These are phyloP conservation scores for Sequoia sempervirens DNA, from an alignment of 75 land plant species.

Conservation along the genomic window DNA sequence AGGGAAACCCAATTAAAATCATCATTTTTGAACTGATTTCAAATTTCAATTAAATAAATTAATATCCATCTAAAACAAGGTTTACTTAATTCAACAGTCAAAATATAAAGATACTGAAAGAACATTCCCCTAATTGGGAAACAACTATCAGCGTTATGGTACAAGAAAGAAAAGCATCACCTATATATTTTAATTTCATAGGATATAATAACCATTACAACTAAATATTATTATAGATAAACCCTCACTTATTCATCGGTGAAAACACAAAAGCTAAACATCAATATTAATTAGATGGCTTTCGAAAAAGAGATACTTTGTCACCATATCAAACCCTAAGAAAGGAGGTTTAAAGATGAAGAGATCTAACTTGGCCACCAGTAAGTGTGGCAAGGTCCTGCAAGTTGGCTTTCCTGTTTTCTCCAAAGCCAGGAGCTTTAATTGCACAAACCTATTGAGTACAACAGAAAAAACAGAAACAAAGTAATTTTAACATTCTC, in stretches of 20 bases:
- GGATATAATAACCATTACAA: neutral
- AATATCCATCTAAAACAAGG: neutral
- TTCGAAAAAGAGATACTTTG: neutral
- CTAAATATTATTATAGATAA: neutral
- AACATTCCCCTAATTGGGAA: neutral
- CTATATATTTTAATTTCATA: neutral
- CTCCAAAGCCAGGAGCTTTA: conserved; percentile 98
- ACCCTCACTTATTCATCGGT: neutral
- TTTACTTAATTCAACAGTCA: neutral
- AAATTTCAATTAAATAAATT: neutral
- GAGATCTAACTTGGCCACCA: conserved; percentile 68
- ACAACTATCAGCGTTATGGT: neutral
- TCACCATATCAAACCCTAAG: neutral
- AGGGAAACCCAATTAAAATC: neutral
- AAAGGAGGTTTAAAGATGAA: too few species aligned
- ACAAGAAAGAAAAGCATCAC: neutral
- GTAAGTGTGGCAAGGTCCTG: conserved; percentile 90
- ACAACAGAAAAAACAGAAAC: conserved; percentile 3
- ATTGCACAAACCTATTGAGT: conserved; percentile 75
- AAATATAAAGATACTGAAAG: neutral
- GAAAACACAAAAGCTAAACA: neutral
- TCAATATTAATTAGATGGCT: neutral
- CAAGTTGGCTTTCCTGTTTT: conserved; percentile 68
- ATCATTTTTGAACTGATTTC: neutral
- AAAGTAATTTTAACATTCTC: neutral